These are phyloP conservation scores for Malassezia caprae DNA, from an alignment of 1,284 basidiomycete species.

Conservation along the genomic window DNA sequence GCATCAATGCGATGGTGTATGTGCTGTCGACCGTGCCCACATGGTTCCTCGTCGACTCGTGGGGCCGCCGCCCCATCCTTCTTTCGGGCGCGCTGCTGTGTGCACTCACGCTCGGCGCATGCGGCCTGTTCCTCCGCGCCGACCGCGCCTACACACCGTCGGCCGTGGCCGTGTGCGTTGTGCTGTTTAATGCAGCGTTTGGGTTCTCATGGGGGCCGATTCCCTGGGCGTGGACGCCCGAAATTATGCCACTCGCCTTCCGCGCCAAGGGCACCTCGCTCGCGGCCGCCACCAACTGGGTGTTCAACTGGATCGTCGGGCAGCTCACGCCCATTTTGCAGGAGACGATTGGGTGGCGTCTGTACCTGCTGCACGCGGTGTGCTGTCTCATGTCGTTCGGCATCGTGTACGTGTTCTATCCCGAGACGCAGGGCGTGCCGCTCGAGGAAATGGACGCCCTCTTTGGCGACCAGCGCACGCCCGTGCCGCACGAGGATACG, in stretches of 20 bases:
- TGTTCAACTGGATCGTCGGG: conserved; percentile 69
- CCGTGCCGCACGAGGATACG: conserved; percentile 37
- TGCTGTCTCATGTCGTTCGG: conserved; percentile 82
- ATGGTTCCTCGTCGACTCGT: conserved; percentile 88
- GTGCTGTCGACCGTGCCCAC: conserved; percentile 54
- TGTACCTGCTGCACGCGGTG: conserved; percentile 93
- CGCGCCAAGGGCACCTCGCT: conserved; percentile 20
- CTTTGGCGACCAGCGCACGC: conserved; percentile 45
- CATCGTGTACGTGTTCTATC: conserved; percentile 57
- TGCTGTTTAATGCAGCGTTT: conserved; percentile 87
- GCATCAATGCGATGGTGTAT: conserved; percentile 61
- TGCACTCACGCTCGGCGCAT: conserved; percentile 64
- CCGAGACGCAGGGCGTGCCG: conserved; percentile 54
- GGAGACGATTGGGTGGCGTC: conserved; percentile 77
- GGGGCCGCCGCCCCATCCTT: conserved; percentile 79
- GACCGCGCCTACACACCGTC: conserved; percentile 60
- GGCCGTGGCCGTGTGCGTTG: conserved; percentile 76
- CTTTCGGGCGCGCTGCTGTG: conserved; percentile 75
- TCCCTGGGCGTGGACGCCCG: conserved; percentile 63
- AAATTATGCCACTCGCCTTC: conserved; percentile 58
- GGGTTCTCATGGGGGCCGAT: conserved; percentile 62
- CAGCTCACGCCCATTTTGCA: conserved; percentile 79
- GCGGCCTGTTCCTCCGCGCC: conserved; percentile 86
- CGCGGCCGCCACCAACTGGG: conserved; percentile 67
- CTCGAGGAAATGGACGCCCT: conserved; percentile 53